Percentiles rank a stretch among this genome's conserved stretches.
Evolutionary conservation across 169 alveolate genomes (phyloP).

Genomic region (Pseudocohnilembus persalinus): DNA sequence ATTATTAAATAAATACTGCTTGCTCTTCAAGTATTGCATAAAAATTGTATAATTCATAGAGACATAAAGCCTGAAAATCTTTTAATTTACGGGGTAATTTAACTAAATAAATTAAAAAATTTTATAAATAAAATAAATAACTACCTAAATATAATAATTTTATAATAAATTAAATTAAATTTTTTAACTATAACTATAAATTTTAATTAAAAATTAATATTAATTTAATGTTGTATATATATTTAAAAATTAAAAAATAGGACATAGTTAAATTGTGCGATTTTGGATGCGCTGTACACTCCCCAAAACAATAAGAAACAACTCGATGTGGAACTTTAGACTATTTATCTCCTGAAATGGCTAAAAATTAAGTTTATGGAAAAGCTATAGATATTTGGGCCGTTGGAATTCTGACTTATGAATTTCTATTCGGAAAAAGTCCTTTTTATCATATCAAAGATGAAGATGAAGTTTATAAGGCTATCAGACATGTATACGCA

Average conservation of each 20-base stretch:
- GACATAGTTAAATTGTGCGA: conserved; percentile 68
- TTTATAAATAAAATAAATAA: too few species aligned
- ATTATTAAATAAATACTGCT: background rate
- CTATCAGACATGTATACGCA: background rate
- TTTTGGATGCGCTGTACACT: conserved; percentile 78
- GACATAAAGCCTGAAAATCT: background rate
- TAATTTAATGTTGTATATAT: too few species aligned
- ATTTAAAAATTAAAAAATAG: background rate
- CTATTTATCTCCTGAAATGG: conserved; percentile 84
- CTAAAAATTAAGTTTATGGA: conserved; percentile 60
- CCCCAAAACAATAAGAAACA: conserved; percentile 35
- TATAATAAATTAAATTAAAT: too few species aligned
- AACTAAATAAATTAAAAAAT: too few species aligned
- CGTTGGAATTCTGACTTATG: conserved; percentile 65
- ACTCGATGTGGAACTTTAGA: conserved; percentile 84
- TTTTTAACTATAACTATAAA: too few species aligned
- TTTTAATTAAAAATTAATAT: too few species aligned
- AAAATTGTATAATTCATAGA: background rate
- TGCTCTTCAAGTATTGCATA: background rate
- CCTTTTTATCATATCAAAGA: conserved; percentile 38
- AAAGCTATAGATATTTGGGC: conserved; percentile 80
- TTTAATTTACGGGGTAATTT: background rate
- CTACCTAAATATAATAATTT: too few species aligned
- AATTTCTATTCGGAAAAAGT: conserved; percentile 58
- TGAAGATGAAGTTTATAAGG: background rate